A percentile compares a stretch with the other conserved stretches of the same genome.
phyloP scores from a whole-genome alignment of 129 eudicot species.

The Flaveria trinervia region DNA sequence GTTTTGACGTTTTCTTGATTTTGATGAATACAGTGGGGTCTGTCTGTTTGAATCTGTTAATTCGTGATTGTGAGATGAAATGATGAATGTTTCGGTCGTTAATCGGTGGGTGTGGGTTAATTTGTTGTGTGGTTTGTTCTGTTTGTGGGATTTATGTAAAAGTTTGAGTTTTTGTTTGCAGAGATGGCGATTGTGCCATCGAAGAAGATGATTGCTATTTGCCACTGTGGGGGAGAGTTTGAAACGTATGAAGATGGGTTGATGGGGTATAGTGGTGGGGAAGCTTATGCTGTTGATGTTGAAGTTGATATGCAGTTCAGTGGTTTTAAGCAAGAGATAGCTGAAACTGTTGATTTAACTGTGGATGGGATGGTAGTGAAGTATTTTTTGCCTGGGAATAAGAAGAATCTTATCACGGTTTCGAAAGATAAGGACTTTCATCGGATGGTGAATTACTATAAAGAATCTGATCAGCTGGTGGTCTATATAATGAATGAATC shows the following conservation, averaged over 20 bases:
- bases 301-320: constrained; percentile 34
- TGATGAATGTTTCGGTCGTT: background rate
- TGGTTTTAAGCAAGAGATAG: constrained; percentile 37
- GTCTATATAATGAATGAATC: constrained; percentile 38
- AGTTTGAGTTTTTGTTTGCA: constrained; percentile 7
- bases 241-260: constrained; percentile 41
- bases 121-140: background rate
- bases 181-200: constrained; percentile 39
- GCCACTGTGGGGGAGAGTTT: constrained; percentile 44
- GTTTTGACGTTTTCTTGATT: constrained; percentile 28
- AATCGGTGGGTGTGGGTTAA: constrained; percentile 16
- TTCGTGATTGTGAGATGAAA: constrained; percentile 18
- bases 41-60: background rate
- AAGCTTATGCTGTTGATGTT: constrained; percentile 45
- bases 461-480: constrained; percentile 34
- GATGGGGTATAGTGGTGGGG: constrained; percentile 41
- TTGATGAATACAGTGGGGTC: background rate
- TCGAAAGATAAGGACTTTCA: constrained; percentile 43
- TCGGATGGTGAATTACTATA: constrained; percentile 40
- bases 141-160: constrained; percentile 9
- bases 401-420: constrained; percentile 40
- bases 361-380: constrained; percentile 38
- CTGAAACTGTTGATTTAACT: constrained; percentile 30
- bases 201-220: constrained; percentile 46
- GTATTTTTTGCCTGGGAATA: constrained; percentile 45